Percentiles rank a stretch among this genome's conserved stretches.
These are phyloP conservation scores for Paramecium biaurelia DNA, from an alignment of 73 alveolate species.

Conservation along the genomic window DNA sequence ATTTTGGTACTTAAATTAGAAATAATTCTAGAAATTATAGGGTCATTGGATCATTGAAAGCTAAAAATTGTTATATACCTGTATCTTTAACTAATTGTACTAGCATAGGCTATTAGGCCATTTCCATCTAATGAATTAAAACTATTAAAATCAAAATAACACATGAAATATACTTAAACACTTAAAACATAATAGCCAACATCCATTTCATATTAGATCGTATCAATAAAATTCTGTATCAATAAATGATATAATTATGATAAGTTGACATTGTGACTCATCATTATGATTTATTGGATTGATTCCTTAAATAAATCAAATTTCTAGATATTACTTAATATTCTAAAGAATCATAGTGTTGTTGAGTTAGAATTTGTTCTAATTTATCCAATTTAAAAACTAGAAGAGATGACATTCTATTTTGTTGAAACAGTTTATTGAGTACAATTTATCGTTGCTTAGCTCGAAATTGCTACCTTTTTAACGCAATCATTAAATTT, in stretches of 20 bases:
- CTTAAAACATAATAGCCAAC: neutral
- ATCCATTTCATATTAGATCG: neutral
- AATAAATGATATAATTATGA: neutral
- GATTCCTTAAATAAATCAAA: neutral
- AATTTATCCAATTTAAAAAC: neutral
- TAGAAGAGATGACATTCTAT: neutral
- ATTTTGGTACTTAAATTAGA: neutral
- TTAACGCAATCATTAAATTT: neutral
- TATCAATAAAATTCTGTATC: neutral
- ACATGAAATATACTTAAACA: neutral
- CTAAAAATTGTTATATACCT: neutral
- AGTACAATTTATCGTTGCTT: neutral
- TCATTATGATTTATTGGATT: neutral
- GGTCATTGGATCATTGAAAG: neutral
- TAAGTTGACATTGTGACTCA: neutral
- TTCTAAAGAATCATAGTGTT: neutral
- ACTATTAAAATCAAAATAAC: neutral
- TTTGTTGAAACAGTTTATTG: neutral
- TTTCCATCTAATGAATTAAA: neutral
- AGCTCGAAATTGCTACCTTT: neutral
- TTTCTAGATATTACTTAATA: neutral
- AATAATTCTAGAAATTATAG: neutral
- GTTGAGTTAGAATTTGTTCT: neutral
- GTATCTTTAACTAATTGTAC: neutral
- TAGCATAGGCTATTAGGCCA: neutral